Percentiles rank a stretch among this genome's conserved stretches.
These are phyloP conservation scores for Russula earlei DNA, from an alignment of 768 basidiomycete species.

Conservation along the genomic window DNA sequence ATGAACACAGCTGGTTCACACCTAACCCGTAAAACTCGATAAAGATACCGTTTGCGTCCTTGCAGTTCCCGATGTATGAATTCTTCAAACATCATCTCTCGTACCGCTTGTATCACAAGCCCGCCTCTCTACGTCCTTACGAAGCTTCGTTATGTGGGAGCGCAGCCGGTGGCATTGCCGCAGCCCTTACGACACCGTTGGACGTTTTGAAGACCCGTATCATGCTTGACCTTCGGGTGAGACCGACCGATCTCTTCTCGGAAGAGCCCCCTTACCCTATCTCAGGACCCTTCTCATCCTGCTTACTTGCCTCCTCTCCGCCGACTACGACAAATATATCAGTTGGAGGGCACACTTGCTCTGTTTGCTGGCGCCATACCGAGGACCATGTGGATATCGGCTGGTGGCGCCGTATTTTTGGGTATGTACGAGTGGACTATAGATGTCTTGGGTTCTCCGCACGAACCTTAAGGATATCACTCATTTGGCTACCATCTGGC, in stretches of 20 bases:
- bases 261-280: background rate
- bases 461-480: background rate
- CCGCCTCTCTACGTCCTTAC: conserved; percentile 42
- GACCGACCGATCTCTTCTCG: conserved; percentile 18
- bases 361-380: conserved; percentile 85
- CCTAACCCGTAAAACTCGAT: background rate
- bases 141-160: conserved; percentile 87
- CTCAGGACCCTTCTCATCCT: conserved; percentile 42
- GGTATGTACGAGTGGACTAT: conserved; percentile 82
- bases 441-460: conserved; percentile 7
- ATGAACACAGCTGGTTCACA: background rate
- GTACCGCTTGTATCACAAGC: conserved; percentile 39
- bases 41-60: conserved; percentile 91
- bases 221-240: conserved; percentile 85
- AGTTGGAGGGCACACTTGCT: conserved; percentile 58
- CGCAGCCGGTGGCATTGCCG: conserved; percentile 84
- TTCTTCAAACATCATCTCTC: conserved; percentile 66
- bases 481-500: background rate
- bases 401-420: conserved; percentile 93
- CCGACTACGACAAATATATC: conserved; percentile 59
- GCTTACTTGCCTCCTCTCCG: conserved; percentile 44
- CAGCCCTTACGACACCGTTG: conserved; percentile 84
- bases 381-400: conserved; percentile 91
- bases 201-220: conserved; percentile 96
- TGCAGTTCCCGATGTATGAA: conserved; percentile 96